A percentile compares a stretch with the other conserved stretches of the same genome.
Conservation (phyloP, 805 yeast species). For the Candida qinlingensis region DNA sequence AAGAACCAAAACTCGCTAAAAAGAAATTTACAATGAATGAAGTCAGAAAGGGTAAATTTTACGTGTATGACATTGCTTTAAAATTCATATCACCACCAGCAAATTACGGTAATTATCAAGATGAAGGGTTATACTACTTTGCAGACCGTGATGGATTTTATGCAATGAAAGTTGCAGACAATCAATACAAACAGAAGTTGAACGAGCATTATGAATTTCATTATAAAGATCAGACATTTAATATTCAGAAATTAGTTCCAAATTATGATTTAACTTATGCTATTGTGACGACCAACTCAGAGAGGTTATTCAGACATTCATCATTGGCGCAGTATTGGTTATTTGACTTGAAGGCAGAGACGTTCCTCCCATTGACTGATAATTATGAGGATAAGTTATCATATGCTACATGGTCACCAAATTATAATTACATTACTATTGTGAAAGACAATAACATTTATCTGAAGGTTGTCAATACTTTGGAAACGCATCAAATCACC, state of each 20-base stretch:
- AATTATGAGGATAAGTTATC: conserved; percentile 29
- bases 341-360: conserved; percentile 25
- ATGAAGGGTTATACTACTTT: conserved; percentile 22
- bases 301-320: conserved; percentile 52
- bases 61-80: conserved; percentile 9
- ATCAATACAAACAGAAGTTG: conserved; percentile 7
- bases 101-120: conserved; percentile 1
- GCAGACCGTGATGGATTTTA: conserved; percentile 6
- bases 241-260: conserved; percentile 15
- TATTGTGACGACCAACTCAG: conserved; percentile 49
- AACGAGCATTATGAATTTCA: conserved; percentile 4
- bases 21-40: conserved; percentile 17
- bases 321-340: conserved; percentile 37
- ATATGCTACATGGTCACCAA: conserved; percentile 69
- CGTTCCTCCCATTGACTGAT: conserved; percentile 26
- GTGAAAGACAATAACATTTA: conserved; percentile 64
- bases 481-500: conserved; percentile 42
- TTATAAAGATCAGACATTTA: conserved; percentile 7
- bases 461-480: conserved; percentile 34
- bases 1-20: not conserved
- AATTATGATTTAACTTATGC: conserved; percentile 22
- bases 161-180: conserved; percentile 16
- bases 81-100: conserved; percentile 16
- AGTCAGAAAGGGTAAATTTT: conserved; percentile 15
- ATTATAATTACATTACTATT: conserved; percentile 57